Evolutionary conservation across 805 yeast species (phyloP).

Genomic region (Clavispora carvajalis): DNA sequence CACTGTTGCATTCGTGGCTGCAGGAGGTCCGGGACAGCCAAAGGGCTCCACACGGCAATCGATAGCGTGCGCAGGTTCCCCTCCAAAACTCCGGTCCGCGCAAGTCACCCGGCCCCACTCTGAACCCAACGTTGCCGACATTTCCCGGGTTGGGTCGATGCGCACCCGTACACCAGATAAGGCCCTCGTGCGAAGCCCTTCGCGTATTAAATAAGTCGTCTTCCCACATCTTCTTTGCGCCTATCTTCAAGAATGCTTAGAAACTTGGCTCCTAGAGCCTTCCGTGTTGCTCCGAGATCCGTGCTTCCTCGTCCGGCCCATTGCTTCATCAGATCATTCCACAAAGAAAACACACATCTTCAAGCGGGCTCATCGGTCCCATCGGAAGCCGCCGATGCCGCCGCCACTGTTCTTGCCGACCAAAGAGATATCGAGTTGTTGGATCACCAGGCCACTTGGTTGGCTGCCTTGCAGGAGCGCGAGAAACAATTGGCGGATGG

Average conservation of each 20-base stretch:
- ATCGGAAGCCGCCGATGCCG: constrained; percentile 66
- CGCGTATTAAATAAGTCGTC: neutral
- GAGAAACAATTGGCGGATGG: constrained; percentile 68
- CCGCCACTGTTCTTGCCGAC: constrained; percentile 66
- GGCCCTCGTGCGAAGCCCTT: neutral
- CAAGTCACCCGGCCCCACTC: neutral
- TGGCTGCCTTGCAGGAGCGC: constrained; percentile 74
- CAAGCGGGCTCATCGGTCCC: constrained; percentile 43
- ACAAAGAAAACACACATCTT: constrained; percentile 1
- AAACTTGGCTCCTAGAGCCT: neutral
- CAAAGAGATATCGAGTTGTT: constrained; percentile 44
- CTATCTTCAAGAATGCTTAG: neutral
- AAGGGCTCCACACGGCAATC: neutral
- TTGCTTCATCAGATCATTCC: neutral
- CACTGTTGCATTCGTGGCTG: too few relatives aligned
- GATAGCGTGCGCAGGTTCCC: neutral
- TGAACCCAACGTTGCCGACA: neutral
- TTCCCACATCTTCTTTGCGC: neutral
- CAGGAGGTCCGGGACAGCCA: too few relatives aligned
- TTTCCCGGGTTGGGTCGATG: neutral
- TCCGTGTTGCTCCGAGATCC: neutral
- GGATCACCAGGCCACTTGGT: constrained; percentile 67
- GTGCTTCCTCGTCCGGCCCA: neutral
- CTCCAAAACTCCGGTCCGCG: neutral
- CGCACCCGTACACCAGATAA: constrained; percentile 1